These are phyloP conservation scores for Grosmannia serpens DNA, from an alignment of 2,329 filamentous ascomycete species.

Conservation along the genomic window DNA sequence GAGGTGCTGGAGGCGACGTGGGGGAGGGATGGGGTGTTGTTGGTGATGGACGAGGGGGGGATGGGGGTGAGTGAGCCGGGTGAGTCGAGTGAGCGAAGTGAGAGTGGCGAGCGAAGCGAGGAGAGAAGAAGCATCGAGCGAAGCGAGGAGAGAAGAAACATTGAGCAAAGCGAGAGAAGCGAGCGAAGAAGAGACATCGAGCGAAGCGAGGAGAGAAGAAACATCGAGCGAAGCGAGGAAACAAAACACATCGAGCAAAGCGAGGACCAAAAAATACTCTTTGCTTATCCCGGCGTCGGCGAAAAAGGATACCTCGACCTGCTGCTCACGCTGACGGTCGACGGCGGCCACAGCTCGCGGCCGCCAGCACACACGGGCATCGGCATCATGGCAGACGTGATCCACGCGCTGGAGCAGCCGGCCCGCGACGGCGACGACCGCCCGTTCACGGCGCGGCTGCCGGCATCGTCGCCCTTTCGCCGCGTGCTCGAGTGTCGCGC, in stretches of 20 bases:
- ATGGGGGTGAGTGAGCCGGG: slow-evolving; percentile 27
- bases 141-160: slow-evolving; percentile 27
- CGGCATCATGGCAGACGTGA: slow-evolving; percentile 35
- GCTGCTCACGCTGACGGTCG: slow-evolving; percentile 39
- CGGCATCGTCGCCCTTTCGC: slow-evolving; percentile 14
- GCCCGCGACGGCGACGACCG: slow-evolving; percentile 42
- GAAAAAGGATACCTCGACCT: slow-evolving; percentile 52
- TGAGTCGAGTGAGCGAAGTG: slow-evolving; percentile 17
- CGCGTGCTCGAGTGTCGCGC: slow-evolving; percentile 32
- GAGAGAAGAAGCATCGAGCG: slow-evolving; percentile 14
- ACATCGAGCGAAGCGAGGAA: slow-evolving; percentile 30
- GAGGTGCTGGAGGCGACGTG: slow-evolving; percentile 33
- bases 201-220: too few relatives aligned
- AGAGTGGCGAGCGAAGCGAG: slow-evolving; percentile 23
- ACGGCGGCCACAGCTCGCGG: slow-evolving; percentile 47
- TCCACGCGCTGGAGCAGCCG: slow-evolving; percentile 37
- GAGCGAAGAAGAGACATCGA: neutral
- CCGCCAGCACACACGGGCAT: slow-evolving; percentile 43
- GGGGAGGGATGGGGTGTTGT: slow-evolving; percentile 38
- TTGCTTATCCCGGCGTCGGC: slow-evolving; percentile 43
- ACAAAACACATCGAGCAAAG: too few relatives aligned
- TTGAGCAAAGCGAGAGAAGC: slow-evolving; percentile 37
- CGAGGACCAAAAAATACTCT: slow-evolving; percentile 23
- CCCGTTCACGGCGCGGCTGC: slow-evolving; percentile 26
- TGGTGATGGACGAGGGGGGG: slow-evolving; percentile 47